phyloP scores from a whole-genome alignment of 2,329 filamentous ascomycete species.

The Sporothrix brunneoviolacea region DNA sequence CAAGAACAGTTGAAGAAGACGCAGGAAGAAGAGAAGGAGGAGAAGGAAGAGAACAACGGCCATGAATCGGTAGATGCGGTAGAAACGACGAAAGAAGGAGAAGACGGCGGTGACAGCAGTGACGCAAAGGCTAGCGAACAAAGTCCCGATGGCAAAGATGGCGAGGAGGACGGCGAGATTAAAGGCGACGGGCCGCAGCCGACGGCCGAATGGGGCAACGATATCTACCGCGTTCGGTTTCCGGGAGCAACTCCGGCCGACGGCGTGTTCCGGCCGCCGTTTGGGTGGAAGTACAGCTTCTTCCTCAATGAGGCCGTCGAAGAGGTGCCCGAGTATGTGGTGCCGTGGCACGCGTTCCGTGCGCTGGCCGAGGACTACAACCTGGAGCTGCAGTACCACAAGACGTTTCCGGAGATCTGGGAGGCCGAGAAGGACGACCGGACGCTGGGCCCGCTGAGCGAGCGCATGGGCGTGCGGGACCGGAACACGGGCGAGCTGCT shows the following conservation, averaged over 20 bases:
- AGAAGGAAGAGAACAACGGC: conserved; percentile 29
- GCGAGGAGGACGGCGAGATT: conserved; percentile 34
- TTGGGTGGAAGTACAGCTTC: conserved; percentile 97
- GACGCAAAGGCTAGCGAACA: conserved; percentile 29
- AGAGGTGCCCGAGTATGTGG: conserved; percentile 93
- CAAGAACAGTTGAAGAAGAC: conserved; percentile 35
- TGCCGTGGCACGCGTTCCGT: conserved; percentile 96
- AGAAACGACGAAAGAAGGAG: conserved; percentile 24
- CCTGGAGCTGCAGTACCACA: conserved; percentile 88
- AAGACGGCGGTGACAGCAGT: conserved; percentile 25
- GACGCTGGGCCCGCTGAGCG: conserved; percentile 74
- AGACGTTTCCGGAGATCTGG: conserved; percentile 87
- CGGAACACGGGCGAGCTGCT: conserved; percentile 59
- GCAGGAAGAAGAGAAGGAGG: conserved; percentile 25
- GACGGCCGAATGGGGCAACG: conserved; percentile 83
- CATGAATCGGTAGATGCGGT: conserved; percentile 32
- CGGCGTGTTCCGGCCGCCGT: conserved; percentile 87
- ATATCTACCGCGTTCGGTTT: conserved; percentile 86
- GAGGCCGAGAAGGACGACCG: conserved; percentile 81
- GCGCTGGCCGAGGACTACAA: conserved; percentile 95
- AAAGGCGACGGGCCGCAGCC: conserved; percentile 47
- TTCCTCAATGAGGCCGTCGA: conserved; percentile 94
- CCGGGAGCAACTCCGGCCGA: conserved; percentile 75
- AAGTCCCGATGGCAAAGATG: conserved; percentile 32
- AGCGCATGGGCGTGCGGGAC: conserved; percentile 90